Percentiles rank a stretch among this genome's conserved stretches.
Evolutionary conservation across 208 protist genomes (phyloP).

Genomic region (Borovskyia barvae): DNA sequence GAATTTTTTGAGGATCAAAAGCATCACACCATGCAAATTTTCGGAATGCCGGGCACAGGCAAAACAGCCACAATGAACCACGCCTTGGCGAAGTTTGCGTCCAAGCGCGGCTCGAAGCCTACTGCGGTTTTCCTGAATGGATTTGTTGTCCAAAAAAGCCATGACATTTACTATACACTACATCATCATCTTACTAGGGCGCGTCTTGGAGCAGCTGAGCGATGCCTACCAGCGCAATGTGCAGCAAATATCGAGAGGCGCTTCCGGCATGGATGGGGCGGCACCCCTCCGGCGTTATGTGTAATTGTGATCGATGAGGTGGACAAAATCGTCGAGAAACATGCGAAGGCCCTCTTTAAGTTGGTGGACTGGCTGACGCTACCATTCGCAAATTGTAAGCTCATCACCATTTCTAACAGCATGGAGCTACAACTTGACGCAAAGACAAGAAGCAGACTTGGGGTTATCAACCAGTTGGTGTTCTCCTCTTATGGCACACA

Average conservation of each 20-base stretch:
- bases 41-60: slow-evolving; percentile 90
- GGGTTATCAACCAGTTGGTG: slow-evolving; percentile 79
- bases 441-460: slow-evolving; percentile 81
- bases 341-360: slow-evolving; percentile 78
- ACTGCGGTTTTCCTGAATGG: slow-evolving; percentile 89
- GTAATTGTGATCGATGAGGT: slow-evolving; percentile 91
- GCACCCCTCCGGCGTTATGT: slow-evolving; percentile 33
- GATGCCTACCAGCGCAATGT: slow-evolving; percentile 59
- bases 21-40: slow-evolving; percentile 85
- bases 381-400: slow-evolving; percentile 76
- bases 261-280: slow-evolving; percentile 72
- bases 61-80: slow-evolving; percentile 86
- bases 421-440: slow-evolving; percentile 86
- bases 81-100: slow-evolving; percentile 54
- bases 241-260: slow-evolving; percentile 74
- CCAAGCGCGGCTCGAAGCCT: slow-evolving; percentile 28
- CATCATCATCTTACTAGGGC: slow-evolving; percentile 70
- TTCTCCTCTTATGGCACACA: slow-evolving; percentile 78
- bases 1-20: slow-evolving; percentile 66
- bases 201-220: slow-evolving; percentile 47
- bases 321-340: slow-evolving; percentile 81
- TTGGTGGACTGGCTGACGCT: slow-evolving; percentile 87
- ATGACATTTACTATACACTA: slow-evolving; percentile 87
- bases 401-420: slow-evolving; percentile 88
- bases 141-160: slow-evolving; percentile 85